These are phyloP conservation scores for Ceratocystis eucalypticola DNA, from an alignment of 2,329 filamentous ascomycete species.

Conservation along the genomic window DNA sequence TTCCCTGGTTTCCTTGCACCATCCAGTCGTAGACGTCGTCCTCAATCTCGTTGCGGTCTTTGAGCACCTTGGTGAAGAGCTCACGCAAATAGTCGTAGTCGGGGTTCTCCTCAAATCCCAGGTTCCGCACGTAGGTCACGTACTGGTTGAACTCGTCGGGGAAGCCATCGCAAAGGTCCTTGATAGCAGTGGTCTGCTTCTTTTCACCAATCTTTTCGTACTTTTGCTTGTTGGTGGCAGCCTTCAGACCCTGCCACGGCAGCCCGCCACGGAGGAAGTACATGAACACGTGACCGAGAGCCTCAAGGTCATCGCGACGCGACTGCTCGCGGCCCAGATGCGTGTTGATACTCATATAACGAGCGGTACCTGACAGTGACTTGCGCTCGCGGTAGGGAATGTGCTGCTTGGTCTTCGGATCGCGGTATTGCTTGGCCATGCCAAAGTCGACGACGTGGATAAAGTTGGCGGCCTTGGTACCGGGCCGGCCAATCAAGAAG, in stretches of 20 bases:
- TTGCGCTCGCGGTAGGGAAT: constrained; percentile 96
- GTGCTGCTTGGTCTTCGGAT: constrained; percentile 98
- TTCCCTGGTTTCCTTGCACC: constrained; percentile 67
- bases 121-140: constrained; percentile 88
- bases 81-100: constrained; percentile 97
- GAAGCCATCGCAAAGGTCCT: constrained; percentile 92
- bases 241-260: constrained; percentile 61
- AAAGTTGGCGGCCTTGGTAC: constrained; percentile 88
- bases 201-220: constrained; percentile 99
- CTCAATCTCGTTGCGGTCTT: constrained; percentile 86
- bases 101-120: constrained; percentile 95
- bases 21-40: constrained; percentile 99
- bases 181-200: constrained; percentile 95
- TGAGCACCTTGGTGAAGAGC: constrained; percentile 88
- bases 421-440: constrained; percentile 98
- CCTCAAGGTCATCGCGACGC: constrained; percentile 87
- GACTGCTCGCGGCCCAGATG: constrained; percentile 94
- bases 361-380: constrained; percentile 86
- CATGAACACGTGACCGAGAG: constrained; percentile 62
- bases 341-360: constrained; percentile 99
- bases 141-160: constrained; percentile 98
- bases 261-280: constrained; percentile 60
- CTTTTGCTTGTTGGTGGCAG: constrained; percentile 80
- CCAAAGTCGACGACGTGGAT: constrained; percentile 98
- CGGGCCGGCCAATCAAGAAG: constrained; percentile 87